Evolutionary conservation across 257 asterid genomes (phyloP).

Genomic region (Petrea volubilis): DNA sequence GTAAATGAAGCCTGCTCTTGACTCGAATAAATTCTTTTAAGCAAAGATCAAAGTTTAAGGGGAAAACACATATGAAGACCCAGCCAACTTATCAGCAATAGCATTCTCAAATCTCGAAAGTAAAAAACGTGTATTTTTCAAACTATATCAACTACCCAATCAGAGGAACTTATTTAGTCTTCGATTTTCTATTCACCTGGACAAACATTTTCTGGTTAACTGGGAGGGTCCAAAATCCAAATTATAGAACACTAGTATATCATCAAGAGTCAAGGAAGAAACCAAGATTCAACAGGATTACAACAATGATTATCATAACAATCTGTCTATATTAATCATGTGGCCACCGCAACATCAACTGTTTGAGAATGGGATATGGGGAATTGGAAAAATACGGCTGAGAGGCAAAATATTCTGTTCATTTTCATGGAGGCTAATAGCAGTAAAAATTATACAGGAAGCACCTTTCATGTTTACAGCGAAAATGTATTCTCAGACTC

Average conservation of each 20-base stretch:
- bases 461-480: not conserved
- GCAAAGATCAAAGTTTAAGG: not conserved
- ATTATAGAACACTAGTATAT: not conserved
- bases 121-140: not conserved
- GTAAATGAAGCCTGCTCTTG: slow-evolving; percentile 1
- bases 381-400: not conserved
- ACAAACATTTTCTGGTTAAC: not conserved
- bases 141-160: not conserved
- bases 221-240: not conserved
- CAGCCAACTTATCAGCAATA: not conserved
- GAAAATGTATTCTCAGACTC: not conserved
- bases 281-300: not conserved
- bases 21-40: not conserved
- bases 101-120: not conserved
- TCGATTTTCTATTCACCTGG: not conserved
- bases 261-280: not conserved
- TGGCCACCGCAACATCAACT: not conserved
- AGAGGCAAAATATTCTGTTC: not conserved
- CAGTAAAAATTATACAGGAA: slow-evolving; percentile 2
- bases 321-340: not conserved
- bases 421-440: not conserved
- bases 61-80: not conserved
- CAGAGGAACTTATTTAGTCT: not conserved
- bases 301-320: not conserved
- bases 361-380: not conserved